These are phyloP conservation scores for Suhomyces bokatorum DNA, from an alignment of 1,139 yeast genomes.

Conservation along the genomic window DNA sequence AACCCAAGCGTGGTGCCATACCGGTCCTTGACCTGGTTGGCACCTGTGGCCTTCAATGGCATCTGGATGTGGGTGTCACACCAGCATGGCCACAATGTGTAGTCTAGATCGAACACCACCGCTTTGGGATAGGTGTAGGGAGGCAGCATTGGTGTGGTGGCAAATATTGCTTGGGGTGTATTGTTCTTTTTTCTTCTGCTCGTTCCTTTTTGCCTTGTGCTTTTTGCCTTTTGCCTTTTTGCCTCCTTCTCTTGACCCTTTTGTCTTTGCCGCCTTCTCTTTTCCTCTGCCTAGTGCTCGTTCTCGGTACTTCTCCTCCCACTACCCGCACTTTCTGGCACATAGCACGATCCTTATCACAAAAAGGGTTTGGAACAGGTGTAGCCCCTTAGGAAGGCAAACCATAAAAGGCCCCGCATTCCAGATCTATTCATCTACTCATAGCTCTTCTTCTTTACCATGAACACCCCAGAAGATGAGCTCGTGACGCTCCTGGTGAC, in stretches of 20 bases:
- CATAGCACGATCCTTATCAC: constrained; percentile 1
- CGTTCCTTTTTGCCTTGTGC: neutral
- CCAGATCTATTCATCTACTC: neutral
- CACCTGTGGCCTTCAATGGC: constrained; percentile 41
- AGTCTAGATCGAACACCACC: constrained; percentile 74
- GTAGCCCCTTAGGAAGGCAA: constrained; percentile 14
- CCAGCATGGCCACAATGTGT: constrained; percentile 76
- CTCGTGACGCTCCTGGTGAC: constrained; percentile 11
- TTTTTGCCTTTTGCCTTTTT: neutral
- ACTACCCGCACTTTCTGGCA: too few relatives aligned
- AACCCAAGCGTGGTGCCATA: constrained; percentile 51
- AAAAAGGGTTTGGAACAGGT: constrained; percentile 8
- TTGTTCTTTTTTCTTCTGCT: neutral
- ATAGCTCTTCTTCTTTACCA: neutral
- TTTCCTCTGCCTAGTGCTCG: neutral
- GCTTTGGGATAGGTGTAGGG: constrained; percentile 48
- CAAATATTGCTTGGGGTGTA: too few relatives aligned
- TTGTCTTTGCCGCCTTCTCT: neutral
- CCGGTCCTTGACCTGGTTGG: constrained; percentile 39
- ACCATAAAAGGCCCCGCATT: neutral
- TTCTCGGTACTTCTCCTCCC: too few relatives aligned
- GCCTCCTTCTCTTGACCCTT: neutral
- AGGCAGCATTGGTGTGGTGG: constrained; percentile 1
- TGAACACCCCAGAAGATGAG: constrained; percentile 4
- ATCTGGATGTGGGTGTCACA: constrained; percentile 63